Evolutionary conservation across 768 basidiomycete genomes (phyloP).

Genomic region (Antrodiella citrinella): DNA sequence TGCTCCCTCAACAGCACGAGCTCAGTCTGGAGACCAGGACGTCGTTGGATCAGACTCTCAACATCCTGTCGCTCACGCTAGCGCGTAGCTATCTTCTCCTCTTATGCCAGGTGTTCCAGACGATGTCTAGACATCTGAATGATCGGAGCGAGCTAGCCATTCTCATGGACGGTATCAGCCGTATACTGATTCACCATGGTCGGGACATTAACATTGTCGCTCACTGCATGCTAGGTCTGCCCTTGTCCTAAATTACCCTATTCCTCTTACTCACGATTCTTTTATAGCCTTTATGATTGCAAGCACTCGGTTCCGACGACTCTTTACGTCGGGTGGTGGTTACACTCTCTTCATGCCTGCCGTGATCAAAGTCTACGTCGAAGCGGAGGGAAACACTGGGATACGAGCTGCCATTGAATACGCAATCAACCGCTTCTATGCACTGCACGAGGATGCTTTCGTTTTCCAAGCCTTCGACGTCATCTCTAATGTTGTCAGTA

Average conservation of each 20-base stretch:
- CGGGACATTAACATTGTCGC: slow-evolving; percentile 72
- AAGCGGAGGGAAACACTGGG: slow-evolving; percentile 45
- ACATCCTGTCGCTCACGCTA: slow-evolving; percentile 49
- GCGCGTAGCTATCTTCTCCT: slow-evolving; percentile 64
- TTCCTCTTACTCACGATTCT: background rate
- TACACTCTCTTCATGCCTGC: slow-evolving; percentile 72
- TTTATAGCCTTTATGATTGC: slow-evolving; percentile 61
- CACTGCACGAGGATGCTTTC: slow-evolving; percentile 64
- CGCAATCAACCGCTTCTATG: slow-evolving; percentile 62
- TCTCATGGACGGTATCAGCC: slow-evolving; percentile 64
- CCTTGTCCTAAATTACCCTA: background rate
- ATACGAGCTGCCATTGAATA: slow-evolving; percentile 68
- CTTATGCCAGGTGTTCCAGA: slow-evolving; percentile 62
- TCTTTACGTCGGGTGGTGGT: slow-evolving; percentile 64
- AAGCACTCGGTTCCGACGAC: slow-evolving; percentile 65
- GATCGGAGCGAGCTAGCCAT: slow-evolving; percentile 60
- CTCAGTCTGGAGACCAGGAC: slow-evolving; percentile 4
- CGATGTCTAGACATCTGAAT: slow-evolving; percentile 62
- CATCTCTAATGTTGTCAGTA: slow-evolving; percentile 44
- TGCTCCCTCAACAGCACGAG: slow-evolving; percentile 32
- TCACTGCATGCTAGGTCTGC: slow-evolving; percentile 63
- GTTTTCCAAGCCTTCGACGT: slow-evolving; percentile 67
- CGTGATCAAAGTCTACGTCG: slow-evolving; percentile 61
- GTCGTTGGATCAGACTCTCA: slow-evolving; percentile 19
- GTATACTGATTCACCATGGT: slow-evolving; percentile 58